Evolutionary conservation across 306 rosid species (phyloP), one percentile per base, ranked within the genome.

Genomic region (Corylus avellana): DNA sequence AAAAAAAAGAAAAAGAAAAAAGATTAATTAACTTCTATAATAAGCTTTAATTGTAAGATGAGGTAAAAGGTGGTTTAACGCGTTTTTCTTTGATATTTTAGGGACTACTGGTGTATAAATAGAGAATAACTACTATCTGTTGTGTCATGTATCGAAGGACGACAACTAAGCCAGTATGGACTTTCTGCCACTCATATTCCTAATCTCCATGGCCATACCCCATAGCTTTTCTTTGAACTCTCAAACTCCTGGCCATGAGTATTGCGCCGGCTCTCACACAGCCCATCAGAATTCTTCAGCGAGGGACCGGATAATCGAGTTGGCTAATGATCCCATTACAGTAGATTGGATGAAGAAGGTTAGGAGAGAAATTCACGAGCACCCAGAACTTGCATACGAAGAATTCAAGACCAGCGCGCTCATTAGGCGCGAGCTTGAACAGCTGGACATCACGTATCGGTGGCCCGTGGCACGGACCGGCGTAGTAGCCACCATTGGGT

Each of bases 401-500:
- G 98, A 94, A 79, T 80, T 86, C 90, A 72, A 87, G 35, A 94
- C 98, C 0, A 92, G 97, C 64, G 80, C 75, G 62, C 61, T 92
- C 79, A 89, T 94, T 16, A 79, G 94, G 78, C 87, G 81, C 4
- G 98, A 92, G 88, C 96, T 92, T 63, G 91, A 90, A 8, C 39
- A 18, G 13, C 71, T 94, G 5, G 92, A 96, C 42, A 88, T 94
- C 56, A 2, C 84, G 56, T 94, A 89, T 76, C 77, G 81, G 3
- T 94, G 98, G 98, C 98, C 97, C 0, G 96, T 92, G 76, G 97
- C 97, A 3, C 77, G 66, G 7, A 94, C 97, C 4, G 98, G 98
- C 29, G 83, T 92, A 0, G 98, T 92, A 8, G 98, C 97, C 13
- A 86, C 76, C 22, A 78, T 94, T 76, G 98, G 98, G 35, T 85